Percentiles rank a stretch among this genome's conserved stretches.
Evolutionary conservation across 108 stramenopile genomes (phyloP).

Genomic region (Cyclostephanos tholiformis): DNA sequence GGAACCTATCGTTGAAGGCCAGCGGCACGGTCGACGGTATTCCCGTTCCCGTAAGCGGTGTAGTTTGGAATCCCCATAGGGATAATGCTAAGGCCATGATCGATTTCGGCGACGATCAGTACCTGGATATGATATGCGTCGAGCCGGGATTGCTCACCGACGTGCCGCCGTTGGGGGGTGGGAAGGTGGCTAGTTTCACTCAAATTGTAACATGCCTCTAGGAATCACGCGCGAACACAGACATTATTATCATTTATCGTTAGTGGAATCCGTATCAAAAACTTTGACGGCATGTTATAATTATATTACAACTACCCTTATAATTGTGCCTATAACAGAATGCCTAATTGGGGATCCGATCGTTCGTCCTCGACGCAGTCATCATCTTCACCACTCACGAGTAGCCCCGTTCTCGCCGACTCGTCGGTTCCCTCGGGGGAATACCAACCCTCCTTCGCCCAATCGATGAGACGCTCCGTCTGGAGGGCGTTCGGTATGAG

Average conservation of each 20-base stretch:
- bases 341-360: slow-evolving; percentile 4
- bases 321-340: neutral
- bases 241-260: no score
- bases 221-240: no score
- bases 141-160: slow-evolving; percentile 72
- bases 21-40: slow-evolving; percentile 56
- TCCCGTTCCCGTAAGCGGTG: slow-evolving; percentile 53
- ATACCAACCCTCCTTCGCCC: slow-evolving; percentile 45
- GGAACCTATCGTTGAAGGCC: slow-evolving; percentile 42
- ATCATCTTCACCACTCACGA: neutral
- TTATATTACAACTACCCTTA: no score
- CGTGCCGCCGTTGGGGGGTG: slow-evolving; percentile 48
- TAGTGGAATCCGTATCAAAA: neutral
- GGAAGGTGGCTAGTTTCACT: slow-evolving; percentile 54
- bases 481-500: slow-evolving; percentile 44
- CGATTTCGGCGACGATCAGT: slow-evolving; percentile 80
- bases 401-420: neutral
- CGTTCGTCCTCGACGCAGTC: neutral
- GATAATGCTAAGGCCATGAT: slow-evolving; percentile 71
- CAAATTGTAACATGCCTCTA: slow-evolving; percentile 53
- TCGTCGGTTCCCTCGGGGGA: slow-evolving; percentile 1
- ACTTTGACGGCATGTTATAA: no score
- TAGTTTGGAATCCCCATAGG: slow-evolving; percentile 60
- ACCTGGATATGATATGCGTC: slow-evolving; percentile 84
- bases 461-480: slow-evolving; percentile 44